Percentiles rank a stretch among this genome's conserved stretches.
Evolutionary conservation across 768 basidiomycete genomes (phyloP).

Genomic region (Porphyrellus cyaneotinctus): DNA sequence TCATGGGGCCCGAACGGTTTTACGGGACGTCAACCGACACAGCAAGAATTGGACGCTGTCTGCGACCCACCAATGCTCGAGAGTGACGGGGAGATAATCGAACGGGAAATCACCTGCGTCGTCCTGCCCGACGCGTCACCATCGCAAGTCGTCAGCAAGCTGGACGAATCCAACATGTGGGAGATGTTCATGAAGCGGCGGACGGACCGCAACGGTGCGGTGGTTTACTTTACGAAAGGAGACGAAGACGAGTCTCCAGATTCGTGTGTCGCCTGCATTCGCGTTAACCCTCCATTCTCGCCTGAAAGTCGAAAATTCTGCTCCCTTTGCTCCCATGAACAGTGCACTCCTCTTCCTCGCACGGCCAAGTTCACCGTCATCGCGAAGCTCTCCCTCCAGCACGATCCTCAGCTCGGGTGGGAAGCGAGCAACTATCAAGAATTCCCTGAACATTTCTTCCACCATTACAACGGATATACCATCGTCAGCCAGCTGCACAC

Average conservation of each 20-base stretch:
- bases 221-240: not conserved
- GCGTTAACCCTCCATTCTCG: conserved; percentile 13
- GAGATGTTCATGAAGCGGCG: not conserved
- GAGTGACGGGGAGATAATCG: conserved; percentile 14
- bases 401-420: conserved; percentile 35
- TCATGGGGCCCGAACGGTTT: conserved; percentile 10
- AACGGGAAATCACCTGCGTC: conserved; percentile 14
- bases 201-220: fast-evolving
- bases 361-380: conserved; percentile 39
- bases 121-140: not conserved
- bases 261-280: not conserved
- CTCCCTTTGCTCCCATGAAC: not conserved
- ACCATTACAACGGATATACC: conserved; percentile 26
- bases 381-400: conserved; percentile 41
- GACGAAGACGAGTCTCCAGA: too few species aligned
- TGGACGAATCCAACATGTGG: not conserved
- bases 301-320: conserved; percentile 11
- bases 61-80: not conserved
- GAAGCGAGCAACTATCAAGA: conserved; percentile 29
- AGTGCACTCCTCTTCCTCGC: conserved; percentile 3
- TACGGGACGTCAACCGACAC: not conserved
- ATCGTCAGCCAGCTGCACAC: conserved; percentile 28
- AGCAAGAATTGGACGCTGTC: not conserved
- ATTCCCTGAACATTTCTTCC: conserved; percentile 28
- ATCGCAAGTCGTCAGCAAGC: not conserved